A percentile compares a stretch with the other conserved stretches of the same genome.
Conservation (phyloP, 495 filamentous ascomycete species). For the Barbatosphaeria neglecta region DNA sequence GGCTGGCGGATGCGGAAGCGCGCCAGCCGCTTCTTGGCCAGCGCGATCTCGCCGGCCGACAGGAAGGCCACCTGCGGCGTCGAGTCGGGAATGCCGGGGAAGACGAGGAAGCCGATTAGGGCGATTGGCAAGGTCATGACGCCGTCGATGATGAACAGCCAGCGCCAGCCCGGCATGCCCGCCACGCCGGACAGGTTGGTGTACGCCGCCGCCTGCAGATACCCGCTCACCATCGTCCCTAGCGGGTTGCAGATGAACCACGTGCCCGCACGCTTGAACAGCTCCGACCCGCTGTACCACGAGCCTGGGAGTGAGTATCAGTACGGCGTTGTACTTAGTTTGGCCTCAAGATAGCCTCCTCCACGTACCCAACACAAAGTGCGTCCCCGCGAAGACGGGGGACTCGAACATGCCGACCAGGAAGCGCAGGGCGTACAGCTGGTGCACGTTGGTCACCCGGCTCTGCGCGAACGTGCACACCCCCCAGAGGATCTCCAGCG, state of each 20-base stretch:
- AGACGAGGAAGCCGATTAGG: conserved; percentile 30
- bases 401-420: conserved; percentile 39
- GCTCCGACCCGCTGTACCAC: conserved; percentile 15
- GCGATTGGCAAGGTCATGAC: conserved; percentile 40
- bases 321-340: conserved; percentile 2
- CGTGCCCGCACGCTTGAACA: conserved; percentile 21
- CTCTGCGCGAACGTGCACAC: conserved; percentile 23
- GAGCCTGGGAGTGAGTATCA: conserved; percentile 18
- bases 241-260: conserved; percentile 24
- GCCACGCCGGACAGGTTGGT: conserved; percentile 31
- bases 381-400: conserved; percentile 24
- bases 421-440: conserved; percentile 26
- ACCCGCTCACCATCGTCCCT: conserved; percentile 20
- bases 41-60: conserved; percentile 19
- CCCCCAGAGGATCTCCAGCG: conserved; percentile 24
- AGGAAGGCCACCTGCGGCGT: conserved; percentile 29
- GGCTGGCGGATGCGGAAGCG: conserved; percentile 11
- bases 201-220: conserved; percentile 37
- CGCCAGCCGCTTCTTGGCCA: conserved; percentile 25
- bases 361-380: conserved; percentile 12
- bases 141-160: conserved; percentile 39
- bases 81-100: conserved; percentile 37
- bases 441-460: conserved; percentile 15
- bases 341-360: neutral
- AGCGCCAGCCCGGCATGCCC: conserved; percentile 37